Percentiles rank a stretch among this genome's conserved stretches.
Evolutionary conservation across 257 asterid genomes (phyloP).

Genomic region (Oldenlandia corymbosa): DNA sequence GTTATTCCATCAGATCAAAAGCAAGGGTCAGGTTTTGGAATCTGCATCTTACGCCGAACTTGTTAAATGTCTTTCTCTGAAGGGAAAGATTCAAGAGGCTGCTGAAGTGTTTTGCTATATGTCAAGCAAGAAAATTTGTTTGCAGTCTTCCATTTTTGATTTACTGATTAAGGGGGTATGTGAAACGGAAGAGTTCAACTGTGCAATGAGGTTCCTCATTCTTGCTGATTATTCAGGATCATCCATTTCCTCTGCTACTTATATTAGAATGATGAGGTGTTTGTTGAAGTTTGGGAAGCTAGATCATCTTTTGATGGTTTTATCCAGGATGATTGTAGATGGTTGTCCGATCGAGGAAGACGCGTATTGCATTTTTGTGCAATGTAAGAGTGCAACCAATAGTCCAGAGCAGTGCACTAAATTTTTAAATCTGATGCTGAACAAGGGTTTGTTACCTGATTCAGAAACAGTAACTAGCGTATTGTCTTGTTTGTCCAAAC

Average conservation of each 20-base stretch:
- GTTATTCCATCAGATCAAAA: slow-evolving; percentile 37
- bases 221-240: slow-evolving; percentile 33
- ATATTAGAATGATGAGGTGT: slow-evolving; percentile 47
- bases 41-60: slow-evolving; percentile 48
- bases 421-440: slow-evolving; percentile 51
- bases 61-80: slow-evolving; percentile 44
- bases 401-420: slow-evolving; percentile 22
- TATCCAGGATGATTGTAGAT: slow-evolving; percentile 49
- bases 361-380: slow-evolving; percentile 48
- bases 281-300: slow-evolving; percentile 30
- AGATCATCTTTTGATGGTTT: slow-evolving; percentile 27
- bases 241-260: slow-evolving; percentile 24
- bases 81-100: slow-evolving; percentile 46
- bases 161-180: slow-evolving; percentile 44
- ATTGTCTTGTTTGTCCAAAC: slow-evolving; percentile 39
- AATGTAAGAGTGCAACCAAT: slow-evolving; percentile 29
- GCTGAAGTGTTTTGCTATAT: slow-evolving; percentile 42
- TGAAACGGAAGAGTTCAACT: slow-evolving; percentile 28
- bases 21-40: slow-evolving; percentile 47
- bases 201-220: slow-evolving; percentile 41
- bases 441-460: slow-evolving; percentile 41
- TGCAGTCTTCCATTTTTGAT: slow-evolving; percentile 37
- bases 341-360: slow-evolving; percentile 48
- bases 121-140: slow-evolving; percentile 42
- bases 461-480: slow-evolving; percentile 42